phyloP scores from a whole-genome alignment of 148 eudicot species.

The Cornus suecica region DNA sequence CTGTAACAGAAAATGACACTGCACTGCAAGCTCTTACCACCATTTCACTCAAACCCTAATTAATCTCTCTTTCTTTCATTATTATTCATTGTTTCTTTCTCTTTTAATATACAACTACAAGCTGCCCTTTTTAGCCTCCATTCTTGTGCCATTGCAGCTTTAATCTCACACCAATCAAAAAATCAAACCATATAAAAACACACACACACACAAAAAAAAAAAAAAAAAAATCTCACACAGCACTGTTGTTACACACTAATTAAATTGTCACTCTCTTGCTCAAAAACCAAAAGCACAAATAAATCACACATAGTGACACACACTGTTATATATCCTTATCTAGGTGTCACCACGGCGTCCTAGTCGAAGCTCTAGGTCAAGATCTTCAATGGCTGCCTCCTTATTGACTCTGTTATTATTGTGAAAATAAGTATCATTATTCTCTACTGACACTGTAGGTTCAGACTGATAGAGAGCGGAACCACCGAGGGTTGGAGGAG shows the following conservation, averaged over 20 bases:
- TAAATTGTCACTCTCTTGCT: background rate
- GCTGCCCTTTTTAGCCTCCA: background rate
- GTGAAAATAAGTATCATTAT: background rate
- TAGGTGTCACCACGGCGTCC: constrained; percentile 18
- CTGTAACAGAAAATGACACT: constrained; percentile 36
- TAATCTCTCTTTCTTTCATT: constrained; percentile 8
- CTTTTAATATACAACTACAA: background rate
- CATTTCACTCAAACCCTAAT: constrained; percentile 13
- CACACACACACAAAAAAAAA: too few relatives aligned
- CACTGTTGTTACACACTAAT: background rate
- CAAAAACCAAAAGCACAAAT: background rate
- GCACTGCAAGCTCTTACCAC: constrained; percentile 25
- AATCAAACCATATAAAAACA: constrained; percentile 16
- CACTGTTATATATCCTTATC: background rate
- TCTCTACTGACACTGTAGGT: constrained; percentile 13
- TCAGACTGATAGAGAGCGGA: constrained; percentile 22
- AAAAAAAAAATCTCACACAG: background rate
- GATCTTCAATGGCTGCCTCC: constrained; percentile 21
- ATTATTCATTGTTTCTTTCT: background rate
- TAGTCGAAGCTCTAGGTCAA: constrained; percentile 43
- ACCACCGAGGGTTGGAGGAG: constrained; percentile 8
- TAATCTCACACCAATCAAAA: constrained; percentile 8
- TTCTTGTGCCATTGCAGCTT: background rate
- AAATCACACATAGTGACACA: background rate
- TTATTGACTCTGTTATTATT: background rate